phyloP scores from a whole-genome alignment of 2,329 filamentous ascomycete genomes.

The Torrubiellomyces zombiae region DNA sequence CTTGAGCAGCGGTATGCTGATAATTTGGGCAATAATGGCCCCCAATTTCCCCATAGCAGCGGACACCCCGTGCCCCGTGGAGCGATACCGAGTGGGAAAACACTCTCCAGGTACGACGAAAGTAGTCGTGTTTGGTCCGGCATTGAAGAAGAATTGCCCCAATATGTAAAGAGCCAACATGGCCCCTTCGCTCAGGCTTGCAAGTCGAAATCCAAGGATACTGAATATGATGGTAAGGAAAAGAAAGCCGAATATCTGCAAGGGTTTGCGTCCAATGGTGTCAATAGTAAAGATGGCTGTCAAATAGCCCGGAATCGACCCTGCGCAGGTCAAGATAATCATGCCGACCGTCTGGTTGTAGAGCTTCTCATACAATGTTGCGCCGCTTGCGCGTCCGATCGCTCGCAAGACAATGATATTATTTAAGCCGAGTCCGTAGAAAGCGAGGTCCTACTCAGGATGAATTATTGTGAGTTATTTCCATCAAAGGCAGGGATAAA shows the following conservation, averaged over 20 bases:
- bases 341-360: slow-evolving; percentile 61
- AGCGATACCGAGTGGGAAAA: slow-evolving; percentile 46
- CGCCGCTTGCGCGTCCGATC: slow-evolving; percentile 52
- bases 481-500: background rate
- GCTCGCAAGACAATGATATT: slow-evolving; percentile 53
- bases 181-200: slow-evolving; percentile 27
- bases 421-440: slow-evolving; percentile 60
- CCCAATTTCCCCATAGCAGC: slow-evolving; percentile 53
- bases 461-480: slow-evolving; percentile 5
- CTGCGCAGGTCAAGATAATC: slow-evolving; percentile 60
- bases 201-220: slow-evolving; percentile 43
- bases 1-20: slow-evolving; percentile 45
- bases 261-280: slow-evolving; percentile 58
- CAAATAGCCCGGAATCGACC: slow-evolving; percentile 69
- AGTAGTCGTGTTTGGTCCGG: slow-evolving; percentile 48
- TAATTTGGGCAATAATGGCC: slow-evolving; percentile 48
- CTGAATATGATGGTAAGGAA: slow-evolving; percentile 45
- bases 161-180: slow-evolving; percentile 46
- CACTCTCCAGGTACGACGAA: slow-evolving; percentile 50
- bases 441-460: slow-evolving; percentile 39
- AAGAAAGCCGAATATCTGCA: slow-evolving; percentile 49
- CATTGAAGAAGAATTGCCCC: slow-evolving; percentile 51
- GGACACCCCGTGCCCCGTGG: slow-evolving; percentile 46
- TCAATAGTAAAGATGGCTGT: slow-evolving; percentile 57
- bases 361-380: slow-evolving; percentile 49